Conservation (phyloP, 129 eudicot genomes). For the Centrapalus pauciflorus region DNA sequence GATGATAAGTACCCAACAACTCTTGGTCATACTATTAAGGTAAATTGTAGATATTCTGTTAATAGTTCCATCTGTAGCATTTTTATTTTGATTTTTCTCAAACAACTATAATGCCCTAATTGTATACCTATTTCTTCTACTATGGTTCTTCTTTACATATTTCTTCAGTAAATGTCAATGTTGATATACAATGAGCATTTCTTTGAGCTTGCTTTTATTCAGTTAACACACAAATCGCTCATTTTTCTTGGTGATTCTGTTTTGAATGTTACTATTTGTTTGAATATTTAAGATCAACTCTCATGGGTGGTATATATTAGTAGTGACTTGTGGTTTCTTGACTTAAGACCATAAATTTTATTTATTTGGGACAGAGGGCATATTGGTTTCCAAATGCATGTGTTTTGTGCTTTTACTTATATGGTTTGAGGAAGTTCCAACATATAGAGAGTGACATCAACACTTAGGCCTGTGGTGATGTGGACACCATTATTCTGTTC, state of each 20-base stretch:
- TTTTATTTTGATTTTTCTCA: neutral
- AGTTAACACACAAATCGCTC: neutral
- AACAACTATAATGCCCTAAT: neutral
- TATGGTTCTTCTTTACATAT: neutral
- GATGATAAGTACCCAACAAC: slow-evolving; percentile 92
- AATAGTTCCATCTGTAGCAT: neutral
- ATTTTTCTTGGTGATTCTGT: neutral
- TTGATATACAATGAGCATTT: neutral
- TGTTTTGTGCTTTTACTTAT: neutral
- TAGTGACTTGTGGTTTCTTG: neutral
- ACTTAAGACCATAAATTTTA: neutral
- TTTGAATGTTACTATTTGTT: neutral
- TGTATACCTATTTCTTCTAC: neutral
- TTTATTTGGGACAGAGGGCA: neutral
- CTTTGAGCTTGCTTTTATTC: neutral
- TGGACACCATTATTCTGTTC: neutral
- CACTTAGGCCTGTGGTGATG: too few relatives aligned
- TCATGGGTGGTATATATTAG: neutral
- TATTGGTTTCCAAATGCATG: neutral
- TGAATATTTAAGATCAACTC: neutral
- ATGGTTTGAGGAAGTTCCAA: neutral
- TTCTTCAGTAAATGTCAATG: neutral
- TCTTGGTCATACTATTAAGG: slow-evolving; percentile 87
- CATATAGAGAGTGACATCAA: too few relatives aligned
- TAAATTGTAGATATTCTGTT: slow-evolving; percentile 13